These are phyloP conservation scores for Neofusicoccum cordaticola DNA, from an alignment of 2,329 filamentous ascomycete genomes.

Conservation along the genomic window DNA sequence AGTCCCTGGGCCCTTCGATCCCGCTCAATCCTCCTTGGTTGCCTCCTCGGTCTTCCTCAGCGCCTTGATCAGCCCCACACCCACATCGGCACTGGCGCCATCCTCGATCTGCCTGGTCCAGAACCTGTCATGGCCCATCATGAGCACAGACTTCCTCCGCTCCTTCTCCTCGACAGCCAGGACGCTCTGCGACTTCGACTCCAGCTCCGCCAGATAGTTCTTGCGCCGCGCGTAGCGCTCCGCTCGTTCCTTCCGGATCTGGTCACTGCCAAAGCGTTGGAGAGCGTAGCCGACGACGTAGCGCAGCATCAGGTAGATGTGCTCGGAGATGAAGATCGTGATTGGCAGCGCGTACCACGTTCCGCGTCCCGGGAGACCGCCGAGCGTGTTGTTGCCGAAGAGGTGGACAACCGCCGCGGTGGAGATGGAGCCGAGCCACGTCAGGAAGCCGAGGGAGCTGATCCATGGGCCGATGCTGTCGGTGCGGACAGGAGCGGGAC, in stretches of 20 bases:
- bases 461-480: constrained; percentile 36
- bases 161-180: constrained; percentile 26
- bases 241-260: constrained; percentile 25
- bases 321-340: constrained; percentile 32
- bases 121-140: constrained; percentile 31
- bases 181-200: constrained; percentile 20
- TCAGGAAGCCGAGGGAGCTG: constrained; percentile 29
- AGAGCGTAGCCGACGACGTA: constrained; percentile 28
- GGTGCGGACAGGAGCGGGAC: constrained; percentile 28
- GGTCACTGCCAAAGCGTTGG: constrained; percentile 28
- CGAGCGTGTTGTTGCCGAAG: constrained; percentile 19
- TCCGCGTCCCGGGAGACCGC: constrained; percentile 20
- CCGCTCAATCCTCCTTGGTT: background rate
- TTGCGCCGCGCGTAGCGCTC: constrained; percentile 30
- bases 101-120: constrained; percentile 31
- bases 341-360: constrained; percentile 31
- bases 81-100: constrained; percentile 24
- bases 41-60: constrained; percentile 20
- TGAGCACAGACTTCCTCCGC: constrained; percentile 31
- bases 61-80: constrained; percentile 29
- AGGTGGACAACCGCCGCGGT: constrained; percentile 34
- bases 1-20: too few relatives aligned
- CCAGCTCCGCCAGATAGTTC: constrained; percentile 28
- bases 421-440: constrained; percentile 33
- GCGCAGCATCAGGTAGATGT: constrained; percentile 32